These are phyloP conservation scores for Fragosphaeria purpurea DNA, from an alignment of 2,329 filamentous ascomycete genomes.

Conservation along the genomic window DNA sequence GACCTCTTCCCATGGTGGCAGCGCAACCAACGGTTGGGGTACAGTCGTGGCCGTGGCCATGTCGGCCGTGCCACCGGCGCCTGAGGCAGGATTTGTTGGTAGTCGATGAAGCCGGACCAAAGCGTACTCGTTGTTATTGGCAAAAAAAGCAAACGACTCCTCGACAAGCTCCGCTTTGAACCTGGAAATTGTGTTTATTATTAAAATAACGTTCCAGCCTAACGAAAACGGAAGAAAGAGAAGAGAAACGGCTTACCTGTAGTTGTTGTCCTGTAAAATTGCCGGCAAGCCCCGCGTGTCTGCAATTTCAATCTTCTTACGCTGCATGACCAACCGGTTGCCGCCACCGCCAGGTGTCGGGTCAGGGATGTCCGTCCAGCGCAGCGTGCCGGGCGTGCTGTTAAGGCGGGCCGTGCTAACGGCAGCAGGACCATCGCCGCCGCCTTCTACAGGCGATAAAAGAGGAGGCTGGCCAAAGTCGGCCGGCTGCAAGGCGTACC, in stretches of 20 bases:
- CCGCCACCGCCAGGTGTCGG: constrained; percentile 28
- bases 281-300: constrained; percentile 37
- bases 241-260: constrained; percentile 28
- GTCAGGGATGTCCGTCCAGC: constrained; percentile 53
- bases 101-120: constrained; percentile 37
- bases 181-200: constrained; percentile 20
- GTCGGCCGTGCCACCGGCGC: constrained; percentile 32
- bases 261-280: constrained; percentile 41
- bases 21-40: constrained; percentile 21
- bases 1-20: constrained; percentile 38
- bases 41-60: constrained; percentile 20
- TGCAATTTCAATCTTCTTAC: constrained; percentile 48
- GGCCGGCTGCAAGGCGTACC: constrained; percentile 39
- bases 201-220: not conserved
- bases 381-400: constrained; percentile 35
- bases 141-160: constrained; percentile 43
- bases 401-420: constrained; percentile 25
- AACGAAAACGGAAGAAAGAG: not conserved
- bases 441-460: not conserved
- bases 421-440: not conserved
- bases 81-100: constrained; percentile 17
- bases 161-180: constrained; percentile 44
- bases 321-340: constrained; percentile 37
- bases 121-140: constrained; percentile 44
- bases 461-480: constrained; percentile 25